Conservation (phyloP, 345 rosid genomes). For the Pelargonium nanum region DNA sequence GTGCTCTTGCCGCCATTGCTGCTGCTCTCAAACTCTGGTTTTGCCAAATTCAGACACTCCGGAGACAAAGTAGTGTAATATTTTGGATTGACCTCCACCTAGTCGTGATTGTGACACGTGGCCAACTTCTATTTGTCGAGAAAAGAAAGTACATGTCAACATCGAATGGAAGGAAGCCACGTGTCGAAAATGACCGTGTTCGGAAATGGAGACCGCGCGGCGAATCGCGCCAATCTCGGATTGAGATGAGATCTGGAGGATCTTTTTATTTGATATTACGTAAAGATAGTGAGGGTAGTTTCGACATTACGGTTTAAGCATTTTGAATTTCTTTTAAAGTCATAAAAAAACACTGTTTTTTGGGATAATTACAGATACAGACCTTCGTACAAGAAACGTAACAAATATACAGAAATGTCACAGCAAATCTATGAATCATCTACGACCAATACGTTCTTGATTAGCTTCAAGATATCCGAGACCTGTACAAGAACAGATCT, state of each 20-base stretch:
- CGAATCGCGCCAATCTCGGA: neutral
- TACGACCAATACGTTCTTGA: constrained; percentile 41
- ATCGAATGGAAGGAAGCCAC: neutral
- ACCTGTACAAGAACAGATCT: constrained; percentile 27
- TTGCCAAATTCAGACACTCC: neutral
- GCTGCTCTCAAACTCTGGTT: too few relatives aligned
- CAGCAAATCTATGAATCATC: too few relatives aligned
- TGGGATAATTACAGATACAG: too few relatives aligned
- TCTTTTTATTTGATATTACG: neutral
- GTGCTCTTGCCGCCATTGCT: neutral
- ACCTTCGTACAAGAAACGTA: too few relatives aligned
- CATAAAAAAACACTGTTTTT: too few relatives aligned
- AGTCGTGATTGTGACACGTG: neutral
- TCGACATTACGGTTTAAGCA: too few relatives aligned
- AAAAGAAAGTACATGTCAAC: neutral
- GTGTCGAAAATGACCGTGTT: neutral
- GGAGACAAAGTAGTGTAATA: neutral
- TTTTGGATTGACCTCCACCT: neutral
- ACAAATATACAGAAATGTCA: too few relatives aligned
- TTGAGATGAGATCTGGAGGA: neutral
- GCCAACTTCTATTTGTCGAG: neutral
- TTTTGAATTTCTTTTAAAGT: too few relatives aligned
- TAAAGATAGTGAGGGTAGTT: neutral
- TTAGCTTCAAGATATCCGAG: constrained; percentile 36
- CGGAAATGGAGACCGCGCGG: neutral